These are phyloP conservation scores for Fusarium acutatum DNA, from an alignment of 2,329 filamentous ascomycete genomes.

Conservation along the genomic window DNA sequence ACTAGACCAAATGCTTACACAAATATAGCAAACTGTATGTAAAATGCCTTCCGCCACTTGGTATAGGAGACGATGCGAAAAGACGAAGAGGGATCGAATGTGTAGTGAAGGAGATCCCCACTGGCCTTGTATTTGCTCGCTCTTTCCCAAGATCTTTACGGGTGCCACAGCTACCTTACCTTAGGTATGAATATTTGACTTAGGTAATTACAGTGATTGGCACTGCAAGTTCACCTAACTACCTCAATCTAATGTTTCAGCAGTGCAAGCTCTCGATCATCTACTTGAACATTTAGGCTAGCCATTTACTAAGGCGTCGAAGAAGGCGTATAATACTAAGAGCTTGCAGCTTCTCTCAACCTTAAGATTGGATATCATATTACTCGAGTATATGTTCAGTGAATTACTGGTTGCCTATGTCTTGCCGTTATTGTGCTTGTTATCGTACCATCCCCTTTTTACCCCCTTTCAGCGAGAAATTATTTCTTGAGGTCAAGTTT, in stretches of 20 bases:
- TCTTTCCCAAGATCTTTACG: not conserved
- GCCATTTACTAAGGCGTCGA: not conserved
- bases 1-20: not conserved
- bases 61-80: not conserved
- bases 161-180: not conserved
- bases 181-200: too few relatives aligned
- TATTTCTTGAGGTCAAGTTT: not conserved
- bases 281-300: not conserved
- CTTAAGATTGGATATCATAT: not conserved
- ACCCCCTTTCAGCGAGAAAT: not conserved
- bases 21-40: accelerated
- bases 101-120: not conserved
- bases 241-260: too few relatives aligned
- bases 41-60: not conserved
- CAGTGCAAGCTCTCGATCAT: too few relatives aligned
- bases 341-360: not conserved
- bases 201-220: too few relatives aligned
- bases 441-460: not conserved
- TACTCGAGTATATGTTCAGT: not conserved
- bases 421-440: not conserved
- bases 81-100: not conserved
- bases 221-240: not conserved
- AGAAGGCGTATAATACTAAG: not conserved
- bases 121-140: not conserved
- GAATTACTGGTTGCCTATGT: not conserved